A percentile compares a stretch with the other conserved stretches of the same genome.
phyloP scores from a whole-genome alignment of 208 protist species.

The Trypanosoma platydactyli region DNA sequence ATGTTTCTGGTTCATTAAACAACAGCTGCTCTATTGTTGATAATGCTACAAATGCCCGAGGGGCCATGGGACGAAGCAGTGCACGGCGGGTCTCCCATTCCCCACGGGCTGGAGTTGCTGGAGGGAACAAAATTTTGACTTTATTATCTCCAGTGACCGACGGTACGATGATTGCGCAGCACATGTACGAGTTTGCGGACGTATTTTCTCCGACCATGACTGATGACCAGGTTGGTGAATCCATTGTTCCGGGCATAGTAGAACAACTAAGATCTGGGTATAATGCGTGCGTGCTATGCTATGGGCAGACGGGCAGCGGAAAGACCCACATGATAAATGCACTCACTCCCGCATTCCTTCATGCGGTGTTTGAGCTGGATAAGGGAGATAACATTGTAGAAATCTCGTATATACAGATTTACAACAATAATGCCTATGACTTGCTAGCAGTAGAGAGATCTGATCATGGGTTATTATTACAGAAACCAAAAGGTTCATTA shows the following conservation, averaged over 20 bases:
- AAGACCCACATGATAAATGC: constrained; percentile 65
- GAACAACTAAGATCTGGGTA: constrained; percentile 52
- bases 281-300: constrained; percentile 69
- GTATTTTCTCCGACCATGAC: constrained; percentile 49
- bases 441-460: constrained; percentile 37
- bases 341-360: constrained; percentile 45
- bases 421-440: constrained; percentile 74
- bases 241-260: constrained; percentile 52
- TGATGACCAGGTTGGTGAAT: constrained; percentile 53
- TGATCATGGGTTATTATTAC: constrained; percentile 16
- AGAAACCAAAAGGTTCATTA: constrained; percentile 29
- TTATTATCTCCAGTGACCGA: constrained; percentile 18
- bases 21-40: not conserved
- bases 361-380: constrained; percentile 53
- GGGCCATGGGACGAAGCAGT: not conserved
- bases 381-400: constrained; percentile 57
- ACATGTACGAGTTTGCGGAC: constrained; percentile 61
- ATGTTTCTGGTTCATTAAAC: not conserved
- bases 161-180: constrained; percentile 15
- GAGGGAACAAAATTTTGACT: constrained; percentile 24
- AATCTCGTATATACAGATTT: constrained; percentile 78
- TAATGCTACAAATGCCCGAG: not conserved
- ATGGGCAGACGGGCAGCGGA: constrained; percentile 60
- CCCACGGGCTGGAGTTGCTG: not conserved
- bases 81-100: not conserved